Evolutionary conservation across 177 flowering plant genomes (phyloP), one percentile per base, ranked within the genome.

Genomic region (Vitis hybrid): DNA sequence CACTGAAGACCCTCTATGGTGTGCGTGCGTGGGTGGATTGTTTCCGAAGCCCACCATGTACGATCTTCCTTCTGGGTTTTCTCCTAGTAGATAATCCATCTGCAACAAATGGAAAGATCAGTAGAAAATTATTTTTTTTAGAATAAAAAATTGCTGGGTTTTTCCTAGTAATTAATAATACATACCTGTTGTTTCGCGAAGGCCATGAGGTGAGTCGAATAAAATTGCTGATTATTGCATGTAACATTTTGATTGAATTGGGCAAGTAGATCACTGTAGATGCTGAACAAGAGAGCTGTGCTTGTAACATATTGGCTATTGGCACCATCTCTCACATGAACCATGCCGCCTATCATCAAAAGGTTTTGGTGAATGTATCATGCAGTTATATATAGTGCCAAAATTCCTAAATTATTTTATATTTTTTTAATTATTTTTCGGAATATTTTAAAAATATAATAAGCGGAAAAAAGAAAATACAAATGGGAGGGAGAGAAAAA

Each of bases 31-130:
- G 7, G 99, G 99, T 11, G 94, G 82, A 56, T 87, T 88, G 4
- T n/a, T 68, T 0, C 99, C 99, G 52, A 88, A 95, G 1, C 97
- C 99, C 2, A 91, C 99, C 98, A 95, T 95, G 86, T 89, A 90
- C 18, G 99, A 95, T 64, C 88, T 82, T 11, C 86, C 79, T 66
- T 48, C 10, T 1, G 99, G 98, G 74, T 93, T 95, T 4, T 74
- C 63, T 2, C 99, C 99, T 4, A 94, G 80, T 59, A 92, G 24
- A 71, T 94, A 94, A 67, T 94, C 97, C 80, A 92, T 88, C 97
- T 94, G 87, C 82, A 60, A 9, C 7, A 14, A 13, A 32, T 14
- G 17, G 4, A 12, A 62, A 11, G 61, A 58, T 2, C 30, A 27
- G 30, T 3, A 27, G 30, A 27, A 27, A 27, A 27, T 27, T 27